Base-by-base conservation (phyloP, 441 rosid genomes). In the Capsella rubella region DNA sequence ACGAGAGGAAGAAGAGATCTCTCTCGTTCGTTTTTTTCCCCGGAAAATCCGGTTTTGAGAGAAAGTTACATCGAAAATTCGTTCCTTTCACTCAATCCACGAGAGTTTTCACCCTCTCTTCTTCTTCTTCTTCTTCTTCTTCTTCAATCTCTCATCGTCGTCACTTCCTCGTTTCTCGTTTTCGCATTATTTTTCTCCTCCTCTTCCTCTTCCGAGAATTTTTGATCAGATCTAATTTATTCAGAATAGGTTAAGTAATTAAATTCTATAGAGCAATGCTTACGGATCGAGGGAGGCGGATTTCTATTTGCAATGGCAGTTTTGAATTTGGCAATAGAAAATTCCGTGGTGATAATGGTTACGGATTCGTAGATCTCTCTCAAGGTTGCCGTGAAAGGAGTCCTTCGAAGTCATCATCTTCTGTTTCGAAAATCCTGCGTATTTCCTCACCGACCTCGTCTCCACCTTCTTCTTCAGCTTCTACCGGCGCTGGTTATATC, bases 401-500 rank as follows among this genome's bases (percentile, higher is more conserved):
- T 43, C 78, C 56, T 64, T 55, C 78, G 8, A 0, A 55, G 43
- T 34, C 35, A 25, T 34, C 74, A 10, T 39, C 74, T 0, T 67
- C 64, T 45, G 3, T 32, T 55, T 63, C 82, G 5, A 74, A 42
- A 52, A 49, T 74, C 32, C 66, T 68, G 0, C 67, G 64, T 15
- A 67, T 74, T 16, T 10, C 82, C 0, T 74, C 82, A 0, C 76
- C 79, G 16, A 73, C 65, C 6, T 47, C 75, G 10, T 66, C 82
- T 68, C 70, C 82, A 13, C 72, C 80, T 29, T 60, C 76, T 3
- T 28, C 69, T 6, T 4, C 56, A 11, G 0, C 21, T 31, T 72
- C 82, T 4, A 16, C 71, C 43, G 80, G 55, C 25, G 67, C 58
- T 68, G 79, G 78, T 18, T 81, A 73, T 59, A 81, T 81, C 27